Evolutionary conservation across 1,284 basidiomycete species (phyloP).

Genomic region (Melampsora larici-populina): DNA sequence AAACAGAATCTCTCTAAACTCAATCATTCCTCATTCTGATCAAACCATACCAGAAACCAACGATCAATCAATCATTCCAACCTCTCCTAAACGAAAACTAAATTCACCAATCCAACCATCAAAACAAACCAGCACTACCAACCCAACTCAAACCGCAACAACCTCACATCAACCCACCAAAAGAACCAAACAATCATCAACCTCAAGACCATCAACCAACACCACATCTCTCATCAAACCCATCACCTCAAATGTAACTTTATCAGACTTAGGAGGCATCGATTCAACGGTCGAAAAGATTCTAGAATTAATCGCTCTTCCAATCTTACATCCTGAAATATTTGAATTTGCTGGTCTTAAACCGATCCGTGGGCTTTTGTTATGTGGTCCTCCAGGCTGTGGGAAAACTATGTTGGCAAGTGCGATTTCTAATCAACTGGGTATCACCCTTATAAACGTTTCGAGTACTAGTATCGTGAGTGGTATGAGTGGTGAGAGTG

Average conservation of each 20-base stretch:
- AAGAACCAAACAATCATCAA: neutral
- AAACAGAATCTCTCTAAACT: slow-evolving; percentile 29
- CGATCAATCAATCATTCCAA: neutral
- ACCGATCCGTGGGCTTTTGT: slow-evolving; percentile 84
- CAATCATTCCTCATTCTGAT: neutral
- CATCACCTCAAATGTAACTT: slow-evolving; percentile 43
- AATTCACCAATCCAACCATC: neutral
- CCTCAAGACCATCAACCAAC: neutral
- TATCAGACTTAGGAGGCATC: slow-evolving; percentile 84
- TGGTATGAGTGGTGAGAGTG: slow-evolving; percentile 96
- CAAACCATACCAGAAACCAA: neutral
- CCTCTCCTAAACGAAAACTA: slow-evolving; percentile 21
- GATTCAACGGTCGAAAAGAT: slow-evolving; percentile 83
- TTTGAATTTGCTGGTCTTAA: slow-evolving; percentile 89
- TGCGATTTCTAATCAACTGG: slow-evolving; percentile 88
- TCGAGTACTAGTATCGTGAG: slow-evolving; percentile 92
- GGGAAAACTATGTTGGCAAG: slow-evolving; percentile 90
- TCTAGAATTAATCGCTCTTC: slow-evolving; percentile 91
- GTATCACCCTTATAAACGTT: slow-evolving; percentile 85
- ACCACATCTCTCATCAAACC: slow-evolving; percentile 25
- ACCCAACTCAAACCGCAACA: neutral
- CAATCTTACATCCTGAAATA: slow-evolving; percentile 89
- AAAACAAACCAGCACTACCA: neutral
- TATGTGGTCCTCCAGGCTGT: slow-evolving; percentile 94
- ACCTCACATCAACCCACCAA: neutral